phyloP scores from a whole-genome alignment of 2,329 filamentous ascomycete genomes.

The Fusarium transvaalense region DNA sequence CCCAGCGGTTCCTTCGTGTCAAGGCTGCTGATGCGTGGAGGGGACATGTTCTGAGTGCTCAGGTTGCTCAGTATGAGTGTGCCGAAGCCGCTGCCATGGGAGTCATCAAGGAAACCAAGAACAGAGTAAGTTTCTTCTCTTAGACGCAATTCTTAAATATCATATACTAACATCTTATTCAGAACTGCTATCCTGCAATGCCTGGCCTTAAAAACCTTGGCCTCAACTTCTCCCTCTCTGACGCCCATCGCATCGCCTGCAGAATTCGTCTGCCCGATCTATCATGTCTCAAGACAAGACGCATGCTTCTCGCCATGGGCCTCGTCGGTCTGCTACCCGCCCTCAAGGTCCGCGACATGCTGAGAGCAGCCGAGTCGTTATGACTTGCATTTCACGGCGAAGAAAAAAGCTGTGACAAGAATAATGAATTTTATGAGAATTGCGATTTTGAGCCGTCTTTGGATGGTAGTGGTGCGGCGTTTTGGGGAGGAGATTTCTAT shows the following conservation, averaged over 20 bases:
- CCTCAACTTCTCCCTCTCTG: conserved; percentile 40
- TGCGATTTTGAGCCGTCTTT: conserved; percentile 36
- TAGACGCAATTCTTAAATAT: background rate
- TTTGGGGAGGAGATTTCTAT: conserved; percentile 47
- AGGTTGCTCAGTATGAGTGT: conserved; percentile 45
- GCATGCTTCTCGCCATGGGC: conserved; percentile 50
- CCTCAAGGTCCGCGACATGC: conserved; percentile 41
- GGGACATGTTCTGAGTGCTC: conserved; percentile 50
- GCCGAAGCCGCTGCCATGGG: conserved; percentile 21
- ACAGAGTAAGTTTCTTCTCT: conserved; percentile 33
- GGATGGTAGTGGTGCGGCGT: conserved; percentile 15
- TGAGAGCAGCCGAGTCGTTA: conserved; percentile 39
- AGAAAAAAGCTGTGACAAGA: conserved; percentile 1
- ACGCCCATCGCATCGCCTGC: conserved; percentile 32
- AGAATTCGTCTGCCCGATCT: conserved; percentile 45
- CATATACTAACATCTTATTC: conserved; percentile 7
- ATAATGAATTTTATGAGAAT: conserved; percentile 26
- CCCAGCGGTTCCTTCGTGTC: conserved; percentile 56
- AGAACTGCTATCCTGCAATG: conserved; percentile 42
- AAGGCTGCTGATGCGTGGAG: conserved; percentile 59
- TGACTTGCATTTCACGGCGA: conserved; percentile 33
- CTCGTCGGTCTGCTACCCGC: conserved; percentile 48
- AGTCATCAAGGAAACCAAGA: conserved; percentile 14
- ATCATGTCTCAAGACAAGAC: conserved; percentile 47
- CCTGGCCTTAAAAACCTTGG: conserved; percentile 34